A percentile compares a stretch with the other conserved stretches of the same genome.
phyloP scores from a whole-genome alignment of 2,329 filamentous ascomycete species.

The Fusarium paranaense region DNA sequence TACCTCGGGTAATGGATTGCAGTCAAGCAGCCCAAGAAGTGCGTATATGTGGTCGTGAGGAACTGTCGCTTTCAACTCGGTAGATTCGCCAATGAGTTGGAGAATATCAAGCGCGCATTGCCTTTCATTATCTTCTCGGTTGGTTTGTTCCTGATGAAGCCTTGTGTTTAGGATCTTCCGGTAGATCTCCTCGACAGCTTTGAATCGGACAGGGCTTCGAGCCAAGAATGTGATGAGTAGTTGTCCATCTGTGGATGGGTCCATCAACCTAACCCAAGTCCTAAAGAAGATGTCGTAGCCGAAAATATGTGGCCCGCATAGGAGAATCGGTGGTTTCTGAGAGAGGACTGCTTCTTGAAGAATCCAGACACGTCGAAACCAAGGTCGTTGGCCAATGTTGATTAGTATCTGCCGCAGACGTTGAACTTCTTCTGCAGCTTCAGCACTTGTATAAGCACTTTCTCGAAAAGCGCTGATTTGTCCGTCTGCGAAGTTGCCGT shows the following conservation, averaged over 20 bases:
- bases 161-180: background rate
- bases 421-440: background rate
- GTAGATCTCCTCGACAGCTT: conserved; percentile 3
- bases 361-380: conserved; percentile 29
- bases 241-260: conserved; percentile 8
- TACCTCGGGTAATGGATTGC: background rate
- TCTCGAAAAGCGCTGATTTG: background rate
- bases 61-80: conserved; percentile 18
- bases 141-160: rapidly evolving
- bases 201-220: conserved; percentile 8
- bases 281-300: conserved; percentile 19
- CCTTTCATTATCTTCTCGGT: background rate
- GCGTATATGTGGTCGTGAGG: conserved; percentile 23
- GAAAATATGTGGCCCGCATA: background rate
- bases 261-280: conserved; percentile 12
- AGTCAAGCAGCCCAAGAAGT: conserved; percentile 6
- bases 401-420: background rate
- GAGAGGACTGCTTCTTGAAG: conserved; percentile 21
- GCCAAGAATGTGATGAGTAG: conserved; percentile 7
- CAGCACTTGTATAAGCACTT: rapidly evolving
- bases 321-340: background rate
- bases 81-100: background rate
- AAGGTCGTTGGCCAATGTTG: background rate
- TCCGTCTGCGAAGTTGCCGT: rapidly evolving
- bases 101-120: conserved; percentile 7